Evolutionary conservation across 257 asterid species (phyloP).

Genomic region (Paulownia fortunei): DNA sequence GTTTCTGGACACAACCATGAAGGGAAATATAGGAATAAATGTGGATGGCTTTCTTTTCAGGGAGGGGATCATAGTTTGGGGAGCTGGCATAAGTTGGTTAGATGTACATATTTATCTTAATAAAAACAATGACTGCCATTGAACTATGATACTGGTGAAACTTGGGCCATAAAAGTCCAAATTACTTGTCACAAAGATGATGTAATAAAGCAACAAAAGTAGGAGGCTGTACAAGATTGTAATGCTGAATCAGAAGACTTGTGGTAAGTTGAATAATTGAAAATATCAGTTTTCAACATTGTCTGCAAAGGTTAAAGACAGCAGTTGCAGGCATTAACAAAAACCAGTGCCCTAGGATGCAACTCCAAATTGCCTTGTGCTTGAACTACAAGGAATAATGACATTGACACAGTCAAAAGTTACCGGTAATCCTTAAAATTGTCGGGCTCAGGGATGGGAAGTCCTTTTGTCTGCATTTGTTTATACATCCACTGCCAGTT

Average conservation of each 20-base stretch:
- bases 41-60: neutral
- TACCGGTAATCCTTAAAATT: neutral
- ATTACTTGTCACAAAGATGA: neutral
- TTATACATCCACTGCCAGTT: slow-evolving; percentile 98
- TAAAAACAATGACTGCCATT: neutral
- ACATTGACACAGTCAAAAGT: neutral
- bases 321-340: slow-evolving; percentile 41
- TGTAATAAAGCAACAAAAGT: neutral
- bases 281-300: slow-evolving; percentile 19
- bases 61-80: neutral
- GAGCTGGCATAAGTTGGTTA: neutral
- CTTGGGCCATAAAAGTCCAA: neutral
- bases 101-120: neutral
- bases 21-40: neutral
- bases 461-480: slow-evolving; percentile 73
- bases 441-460: slow-evolving; percentile 48
- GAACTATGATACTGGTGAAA: neutral
- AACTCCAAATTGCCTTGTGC: slow-evolving; percentile 7
- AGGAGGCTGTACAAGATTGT: neutral
- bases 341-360: slow-evolving; percentile 37
- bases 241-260: slow-evolving; percentile 24
- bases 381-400: neutral
- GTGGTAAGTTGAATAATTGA: slow-evolving; percentile 20
- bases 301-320: slow-evolving; percentile 39
- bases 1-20: slow-evolving; percentile 1